Evolutionary conservation across 805 yeast species (phyloP), one percentile per base, ranked within the genome.

Genomic region (Teunomyces lycoperdinae): DNA sequence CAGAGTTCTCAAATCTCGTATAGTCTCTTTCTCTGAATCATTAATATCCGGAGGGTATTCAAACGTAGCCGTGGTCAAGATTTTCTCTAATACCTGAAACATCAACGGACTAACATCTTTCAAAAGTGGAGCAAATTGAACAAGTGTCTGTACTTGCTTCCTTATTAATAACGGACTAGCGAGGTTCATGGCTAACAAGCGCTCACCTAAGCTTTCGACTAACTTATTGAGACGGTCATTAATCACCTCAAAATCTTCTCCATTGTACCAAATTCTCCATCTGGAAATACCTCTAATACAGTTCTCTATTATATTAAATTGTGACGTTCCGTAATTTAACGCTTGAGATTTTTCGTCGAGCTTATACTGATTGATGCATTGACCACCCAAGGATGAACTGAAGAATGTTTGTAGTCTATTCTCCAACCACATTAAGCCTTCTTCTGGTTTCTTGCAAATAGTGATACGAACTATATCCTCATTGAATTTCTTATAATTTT

Each of bases 231-330:
- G 68, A 46, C 81, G 71, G 16, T 63, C 73, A 44, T 83, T 84
- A 10, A 81, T 71, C 33, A 71, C 69, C 32, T 79, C 83, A 44
- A 79, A 75, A 20, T 77, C 77, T 4, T 73, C 77, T 5, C 82
- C 81, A 31, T 67, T 77, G 58, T 89, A 90, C 97, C 97, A 92
- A 13, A 89, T 83, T 58, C 89, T 82, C 99, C 99, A 95, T 61
- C 99, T 80, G 9, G 94, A 84, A 20, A 95, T 85, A 32, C 98
- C 99, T 50, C 96, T 79, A 30, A 94, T 80, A 55, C 95, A 85
- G 31, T 96, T 85, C 65, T 92, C 98, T 26, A 90, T 88, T 24
- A 90, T 81, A 60, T 83, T 84, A 51, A 94, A 83, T 62, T 90
- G 97, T 0, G 96, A 80, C 45, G 84, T 78, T 0, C 96, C 94